phyloP scores from a whole-genome alignment of 495 filamentous ascomycete species.

The Parmelia sp. region DNA sequence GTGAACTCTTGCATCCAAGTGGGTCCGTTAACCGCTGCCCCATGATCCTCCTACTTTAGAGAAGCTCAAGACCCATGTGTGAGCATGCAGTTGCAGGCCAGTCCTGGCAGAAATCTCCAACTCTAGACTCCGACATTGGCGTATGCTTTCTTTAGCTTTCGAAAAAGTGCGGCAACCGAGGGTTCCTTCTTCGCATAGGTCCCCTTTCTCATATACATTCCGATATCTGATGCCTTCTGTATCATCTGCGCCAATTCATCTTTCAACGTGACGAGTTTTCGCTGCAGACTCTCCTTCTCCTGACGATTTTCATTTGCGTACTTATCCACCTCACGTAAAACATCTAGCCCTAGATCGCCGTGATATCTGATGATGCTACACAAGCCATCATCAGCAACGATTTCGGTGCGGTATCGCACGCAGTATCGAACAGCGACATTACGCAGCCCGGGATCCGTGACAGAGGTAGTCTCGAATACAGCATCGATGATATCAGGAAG shows the following conservation, averaged over 20 bases:
- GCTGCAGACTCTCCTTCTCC: too few relatives aligned
- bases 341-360: neutral
- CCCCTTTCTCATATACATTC: too few relatives aligned
- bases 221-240: too few relatives aligned
- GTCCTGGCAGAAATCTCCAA: neutral
- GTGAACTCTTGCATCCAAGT: neutral
- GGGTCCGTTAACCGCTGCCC: neutral
- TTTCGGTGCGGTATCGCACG: neutral
- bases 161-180: neutral
- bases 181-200: too few relatives aligned
- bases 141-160: neutral
- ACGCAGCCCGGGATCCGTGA: conserved; percentile 4
- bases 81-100: too few relatives aligned
- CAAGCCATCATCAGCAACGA: neutral
- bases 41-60: neutral
- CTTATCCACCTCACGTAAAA: too few relatives aligned
- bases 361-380: neutral
- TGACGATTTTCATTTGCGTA: too few relatives aligned
- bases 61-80: neutral
- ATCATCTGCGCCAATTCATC: too few relatives aligned
- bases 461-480: conserved; percentile 6
- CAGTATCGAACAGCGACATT: neutral
- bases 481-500: neutral
- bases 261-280: too few relatives aligned
- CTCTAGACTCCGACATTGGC: neutral